Evolutionary conservation across 495 filamentous ascomycete genomes (phyloP).

Genomic region (Aspergillus ellipticus): DNA sequence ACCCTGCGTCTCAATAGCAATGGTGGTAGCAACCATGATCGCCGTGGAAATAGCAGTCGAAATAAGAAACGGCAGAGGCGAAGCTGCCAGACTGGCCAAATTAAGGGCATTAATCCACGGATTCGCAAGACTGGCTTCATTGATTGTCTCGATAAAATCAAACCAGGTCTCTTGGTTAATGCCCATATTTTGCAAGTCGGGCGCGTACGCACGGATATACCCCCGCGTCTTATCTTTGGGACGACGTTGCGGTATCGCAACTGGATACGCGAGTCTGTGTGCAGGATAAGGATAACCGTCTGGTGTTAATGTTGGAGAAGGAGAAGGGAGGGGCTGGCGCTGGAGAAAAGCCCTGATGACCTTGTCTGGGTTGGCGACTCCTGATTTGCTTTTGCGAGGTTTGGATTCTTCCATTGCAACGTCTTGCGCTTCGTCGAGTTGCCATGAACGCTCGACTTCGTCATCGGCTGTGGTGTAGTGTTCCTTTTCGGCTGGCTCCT

Average conservation of each 20-base stretch:
- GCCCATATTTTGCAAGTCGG: constrained; percentile 38
- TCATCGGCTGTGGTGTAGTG: constrained; percentile 18
- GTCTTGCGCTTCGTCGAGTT: constrained; percentile 43
- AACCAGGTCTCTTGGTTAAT: constrained; percentile 46
- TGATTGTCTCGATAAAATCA: constrained; percentile 42
- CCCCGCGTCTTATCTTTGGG: constrained; percentile 40
- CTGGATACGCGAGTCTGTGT: constrained; percentile 32
- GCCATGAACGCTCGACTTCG: constrained; percentile 43
- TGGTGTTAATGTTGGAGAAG: not conserved
- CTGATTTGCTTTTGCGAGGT: constrained; percentile 9
- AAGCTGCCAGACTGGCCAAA: constrained; percentile 23
- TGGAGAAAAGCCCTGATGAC: constrained; percentile 23
- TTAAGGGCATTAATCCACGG: constrained; percentile 34
- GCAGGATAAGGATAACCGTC: not conserved
- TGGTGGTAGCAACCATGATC: constrained; percentile 29
- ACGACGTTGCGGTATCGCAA: constrained; percentile 49
- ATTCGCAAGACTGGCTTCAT: constrained; percentile 33
- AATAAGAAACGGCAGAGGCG: constrained; percentile 32
- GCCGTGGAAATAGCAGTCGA: constrained; percentile 31
- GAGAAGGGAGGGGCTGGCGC: constrained; percentile 12
- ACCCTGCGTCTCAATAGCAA: constrained; percentile 38
- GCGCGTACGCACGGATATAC: constrained; percentile 51
- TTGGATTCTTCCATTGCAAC: constrained; percentile 4
- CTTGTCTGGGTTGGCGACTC: constrained; percentile 13
- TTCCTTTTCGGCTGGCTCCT: constrained; percentile 10